Evolutionary conservation across 345 rosid species (phyloP).

Genomic region (Anacardium occidentale): DNA sequence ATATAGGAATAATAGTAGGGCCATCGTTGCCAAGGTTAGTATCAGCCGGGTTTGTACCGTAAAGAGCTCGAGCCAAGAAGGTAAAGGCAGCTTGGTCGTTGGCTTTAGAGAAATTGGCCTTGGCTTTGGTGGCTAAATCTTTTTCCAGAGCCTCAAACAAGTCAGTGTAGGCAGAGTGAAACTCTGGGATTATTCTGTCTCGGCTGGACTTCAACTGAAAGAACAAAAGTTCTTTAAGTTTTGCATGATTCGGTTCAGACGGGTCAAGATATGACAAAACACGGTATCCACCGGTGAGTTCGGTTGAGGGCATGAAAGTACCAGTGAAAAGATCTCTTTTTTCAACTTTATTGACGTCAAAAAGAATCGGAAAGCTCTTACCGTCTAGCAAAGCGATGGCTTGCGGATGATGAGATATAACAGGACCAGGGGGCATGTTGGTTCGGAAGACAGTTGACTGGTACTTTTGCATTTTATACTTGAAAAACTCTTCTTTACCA

Average conservation of each 20-base stretch:
- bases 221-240: constrained; percentile 69
- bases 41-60: constrained; percentile 53
- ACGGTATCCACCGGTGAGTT: constrained; percentile 86
- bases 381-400: constrained; percentile 85
- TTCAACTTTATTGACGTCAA: constrained; percentile 75
- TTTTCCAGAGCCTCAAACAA: constrained; percentile 55
- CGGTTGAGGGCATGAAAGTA: constrained; percentile 79
- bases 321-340: constrained; percentile 85
- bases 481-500: constrained; percentile 72
- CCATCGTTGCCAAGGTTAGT: constrained; percentile 65
- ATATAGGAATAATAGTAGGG: constrained; percentile 53
- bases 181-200: constrained; percentile 70
- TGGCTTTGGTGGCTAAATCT: constrained; percentile 58
- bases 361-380: constrained; percentile 83
- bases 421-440: constrained; percentile 89
- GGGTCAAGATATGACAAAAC: constrained; percentile 83
- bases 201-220: constrained; percentile 54
- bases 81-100: constrained; percentile 69
- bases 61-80: constrained; percentile 57
- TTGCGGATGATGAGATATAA: constrained; percentile 54
- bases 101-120: constrained; percentile 44
- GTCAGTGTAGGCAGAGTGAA: constrained; percentile 44
- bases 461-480: constrained; percentile 57
- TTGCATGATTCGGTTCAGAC: constrained; percentile 69
- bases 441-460: constrained; percentile 65